phyloP scores from a whole-genome alignment of 2,329 filamentous ascomycete genomes.

The Paraphoma sp. region DNA sequence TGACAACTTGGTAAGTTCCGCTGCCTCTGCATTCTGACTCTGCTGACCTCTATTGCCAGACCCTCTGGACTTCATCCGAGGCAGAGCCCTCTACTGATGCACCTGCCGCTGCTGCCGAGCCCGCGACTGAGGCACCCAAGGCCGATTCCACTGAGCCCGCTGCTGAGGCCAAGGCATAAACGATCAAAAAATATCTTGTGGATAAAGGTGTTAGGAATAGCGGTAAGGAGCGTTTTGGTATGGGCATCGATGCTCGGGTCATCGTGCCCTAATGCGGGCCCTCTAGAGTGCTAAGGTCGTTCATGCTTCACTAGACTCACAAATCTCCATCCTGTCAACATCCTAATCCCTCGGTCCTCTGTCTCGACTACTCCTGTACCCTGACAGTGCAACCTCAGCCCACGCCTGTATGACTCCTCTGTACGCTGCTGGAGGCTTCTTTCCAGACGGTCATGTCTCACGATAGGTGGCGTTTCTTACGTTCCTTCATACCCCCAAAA shows the following conservation, averaged over 20 bases:
- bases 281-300: constrained; percentile 39
- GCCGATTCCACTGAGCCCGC: constrained; percentile 50
- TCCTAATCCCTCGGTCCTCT: constrained; percentile 12
- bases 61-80: constrained; percentile 99
- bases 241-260: constrained; percentile 37
- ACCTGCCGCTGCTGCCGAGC: constrained; percentile 61
- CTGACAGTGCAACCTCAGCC: neutral
- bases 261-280: constrained; percentile 39
- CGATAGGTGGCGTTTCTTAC: constrained; percentile 6
- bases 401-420: constrained; percentile 19
- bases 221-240: constrained; percentile 44
- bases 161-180: constrained; percentile 68
- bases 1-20: constrained; percentile 79
- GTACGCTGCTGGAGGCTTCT: constrained; percentile 20
- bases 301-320: constrained; percentile 46
- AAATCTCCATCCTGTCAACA: constrained; percentile 47
- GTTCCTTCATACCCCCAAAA: constrained; percentile 22
- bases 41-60: constrained; percentile 60
- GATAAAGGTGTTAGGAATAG: constrained; percentile 43
- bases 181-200: constrained; percentile 25
- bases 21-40: neutral
- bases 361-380: constrained; percentile 7
- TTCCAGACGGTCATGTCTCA: constrained; percentile 4
- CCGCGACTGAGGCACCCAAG: constrained; percentile 60
- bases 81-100: constrained; percentile 75